A percentile compares a stretch with the other conserved stretches of the same genome.
These are phyloP conservation scores for Aspergillus ellipticus DNA, from an alignment of 495 filamentous ascomycete species.

Conservation along the genomic window DNA sequence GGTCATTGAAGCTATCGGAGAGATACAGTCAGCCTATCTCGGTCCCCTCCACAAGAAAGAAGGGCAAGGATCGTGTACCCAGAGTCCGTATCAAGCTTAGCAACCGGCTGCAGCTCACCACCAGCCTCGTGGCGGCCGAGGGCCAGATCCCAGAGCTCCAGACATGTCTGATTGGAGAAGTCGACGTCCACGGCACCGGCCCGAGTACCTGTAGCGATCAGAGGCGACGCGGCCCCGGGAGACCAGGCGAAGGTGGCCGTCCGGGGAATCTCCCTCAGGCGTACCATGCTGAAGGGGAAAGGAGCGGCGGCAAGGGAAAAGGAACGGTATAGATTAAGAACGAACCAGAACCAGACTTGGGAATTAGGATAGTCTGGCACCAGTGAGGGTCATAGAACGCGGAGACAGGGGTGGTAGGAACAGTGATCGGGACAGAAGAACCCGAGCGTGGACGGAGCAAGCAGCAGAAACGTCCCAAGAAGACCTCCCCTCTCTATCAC, in stretches of 20 bases:
- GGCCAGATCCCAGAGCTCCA: slow-evolving; percentile 93
- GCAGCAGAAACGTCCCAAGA: slow-evolving; percentile 10
- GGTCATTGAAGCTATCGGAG: slow-evolving; percentile 79
- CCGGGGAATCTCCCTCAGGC: slow-evolving; percentile 88
- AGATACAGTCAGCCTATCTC: slow-evolving; percentile 11
- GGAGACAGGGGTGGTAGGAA: not conserved
- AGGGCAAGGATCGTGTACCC: slow-evolving; percentile 53
- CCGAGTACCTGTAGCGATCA: slow-evolving; percentile 91
- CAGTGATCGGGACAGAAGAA: not conserved
- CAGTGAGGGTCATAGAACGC: not conserved
- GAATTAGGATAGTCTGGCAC: not conserved
- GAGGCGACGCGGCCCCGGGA: slow-evolving; percentile 65
- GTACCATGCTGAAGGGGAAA: slow-evolving; percentile 68
- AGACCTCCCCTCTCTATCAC: slow-evolving; percentile 20
- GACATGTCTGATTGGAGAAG: slow-evolving; percentile 94
- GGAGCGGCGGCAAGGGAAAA: slow-evolving; percentile 25
- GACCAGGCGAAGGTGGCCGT: slow-evolving; percentile 98
- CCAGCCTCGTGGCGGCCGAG: slow-evolving; percentile 69
- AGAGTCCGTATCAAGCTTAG: slow-evolving; percentile 81
- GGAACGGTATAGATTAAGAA: slow-evolving; percentile 19
- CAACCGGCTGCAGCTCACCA: slow-evolving; percentile 79
- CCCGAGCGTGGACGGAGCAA: slow-evolving; percentile 8
- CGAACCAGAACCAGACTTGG: slow-evolving; percentile 11
- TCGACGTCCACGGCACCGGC: slow-evolving; percentile 94
- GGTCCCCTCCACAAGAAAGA: not conserved